These are phyloP conservation scores for Aplosporella prunicola DNA, from an alignment of 2,329 filamentous ascomycete species.

Conservation along the genomic window DNA sequence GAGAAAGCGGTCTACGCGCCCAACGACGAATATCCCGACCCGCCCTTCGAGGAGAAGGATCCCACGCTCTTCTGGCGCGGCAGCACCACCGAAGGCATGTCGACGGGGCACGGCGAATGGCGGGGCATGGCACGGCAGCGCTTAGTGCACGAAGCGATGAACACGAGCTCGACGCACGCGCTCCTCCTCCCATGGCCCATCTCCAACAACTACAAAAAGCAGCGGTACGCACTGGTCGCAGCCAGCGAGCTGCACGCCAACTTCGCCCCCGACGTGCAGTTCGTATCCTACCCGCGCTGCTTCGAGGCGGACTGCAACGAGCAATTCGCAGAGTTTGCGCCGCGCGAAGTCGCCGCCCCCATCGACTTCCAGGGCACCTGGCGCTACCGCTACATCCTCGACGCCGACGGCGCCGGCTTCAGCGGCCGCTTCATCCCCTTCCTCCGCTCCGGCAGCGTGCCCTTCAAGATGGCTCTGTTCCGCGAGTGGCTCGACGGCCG, in stretches of 20 bases:
- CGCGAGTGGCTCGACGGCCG: conserved; percentile 71
- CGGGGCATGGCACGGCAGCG: conserved; percentile 61
- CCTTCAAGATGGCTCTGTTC: conserved; percentile 64
- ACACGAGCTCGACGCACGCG: conserved; percentile 21
- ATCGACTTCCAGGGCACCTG: conserved; percentile 50
- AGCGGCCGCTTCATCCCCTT: conserved; percentile 57
- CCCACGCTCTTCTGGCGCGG: conserved; percentile 67
- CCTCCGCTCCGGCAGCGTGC: conserved; percentile 56
- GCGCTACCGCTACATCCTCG: conserved; percentile 59
- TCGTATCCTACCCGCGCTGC: conserved; percentile 51
- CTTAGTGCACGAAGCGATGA: conserved; percentile 52
- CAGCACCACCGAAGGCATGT: conserved; percentile 48
- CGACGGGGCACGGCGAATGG: conserved; percentile 46
- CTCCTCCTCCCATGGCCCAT: conserved; percentile 21
- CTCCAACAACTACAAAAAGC: conserved; percentile 50
- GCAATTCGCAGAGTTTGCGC: conserved; percentile 43
- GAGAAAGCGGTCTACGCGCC: conserved; percentile 47
- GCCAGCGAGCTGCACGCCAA: conserved; percentile 45
- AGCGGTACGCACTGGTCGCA: conserved; percentile 48
- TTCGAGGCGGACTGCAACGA: conserved; percentile 44
- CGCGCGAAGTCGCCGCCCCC: conserved; percentile 28
- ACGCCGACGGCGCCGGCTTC: conserved; percentile 60
- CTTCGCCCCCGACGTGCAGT: conserved; percentile 48
- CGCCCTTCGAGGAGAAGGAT: conserved; percentile 51
- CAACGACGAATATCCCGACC: conserved; percentile 43